These are phyloP conservation scores for Silene conica DNA, from an alignment of 148 eudicot species.

Conservation along the genomic window DNA sequence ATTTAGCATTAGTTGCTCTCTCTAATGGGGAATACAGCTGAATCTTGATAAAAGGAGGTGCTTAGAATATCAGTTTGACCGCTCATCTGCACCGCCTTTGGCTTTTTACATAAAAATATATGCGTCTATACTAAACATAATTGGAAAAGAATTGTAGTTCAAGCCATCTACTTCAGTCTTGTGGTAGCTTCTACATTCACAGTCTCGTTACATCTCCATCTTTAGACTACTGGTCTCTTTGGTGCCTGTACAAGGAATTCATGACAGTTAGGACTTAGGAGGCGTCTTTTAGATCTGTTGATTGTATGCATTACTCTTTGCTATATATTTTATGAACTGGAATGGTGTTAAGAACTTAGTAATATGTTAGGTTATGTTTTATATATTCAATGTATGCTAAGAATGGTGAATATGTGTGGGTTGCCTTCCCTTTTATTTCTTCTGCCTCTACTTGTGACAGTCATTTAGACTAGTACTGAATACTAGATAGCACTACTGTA, in stretches of 20 bases:
- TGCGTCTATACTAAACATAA: constrained; percentile 24
- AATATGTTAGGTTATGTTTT: too few species aligned
- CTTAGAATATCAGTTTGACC: constrained; percentile 23
- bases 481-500: too few species aligned
- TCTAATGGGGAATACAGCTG: constrained; percentile 8
- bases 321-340: neutral
- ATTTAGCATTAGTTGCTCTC: neutral
- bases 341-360: too few species aligned
- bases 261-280: constrained; percentile 17
- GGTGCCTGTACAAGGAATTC: constrained; percentile 48
- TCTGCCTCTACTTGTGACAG: too few species aligned
- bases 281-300: neutral
- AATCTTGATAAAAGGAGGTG: constrained; percentile 19
- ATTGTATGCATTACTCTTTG: neutral
- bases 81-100: constrained; percentile 14
- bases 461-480: too few species aligned
- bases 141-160: constrained; percentile 25
- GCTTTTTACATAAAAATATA: constrained; percentile 28
- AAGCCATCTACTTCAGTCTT: constrained; percentile 22
- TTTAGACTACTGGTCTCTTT: constrained; percentile 47
- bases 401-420: too few species aligned
- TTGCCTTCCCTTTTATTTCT: too few species aligned
- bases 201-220: constrained; percentile 53
- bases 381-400: too few species aligned
- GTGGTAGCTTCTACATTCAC: constrained; percentile 5